Percentiles rank a stretch among this genome's conserved stretches.
Evolutionary conservation across 768 basidiomycete genomes (phyloP).

Genomic region (Amanita rubescens): DNA sequence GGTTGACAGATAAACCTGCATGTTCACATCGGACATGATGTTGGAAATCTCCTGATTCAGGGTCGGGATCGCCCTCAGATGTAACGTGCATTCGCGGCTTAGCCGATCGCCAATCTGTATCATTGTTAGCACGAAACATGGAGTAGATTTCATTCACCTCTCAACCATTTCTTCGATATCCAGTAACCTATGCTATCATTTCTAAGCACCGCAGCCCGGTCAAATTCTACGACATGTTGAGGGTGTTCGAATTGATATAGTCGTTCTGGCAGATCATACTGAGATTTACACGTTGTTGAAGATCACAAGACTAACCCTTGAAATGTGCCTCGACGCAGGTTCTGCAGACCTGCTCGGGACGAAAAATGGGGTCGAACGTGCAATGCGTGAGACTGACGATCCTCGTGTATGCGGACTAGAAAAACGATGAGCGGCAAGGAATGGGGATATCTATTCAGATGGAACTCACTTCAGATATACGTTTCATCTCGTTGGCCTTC

Average conservation of each 20-base stretch:
- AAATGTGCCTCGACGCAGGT: constrained; percentile 52
- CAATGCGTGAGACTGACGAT: constrained; percentile 39
- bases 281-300: neutral
- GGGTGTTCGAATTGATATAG: constrained; percentile 67
- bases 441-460: neutral
- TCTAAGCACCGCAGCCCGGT: constrained; percentile 37
- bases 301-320: constrained; percentile 34
- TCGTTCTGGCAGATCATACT: constrained; percentile 38
- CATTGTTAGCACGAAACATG: constrained; percentile 2
- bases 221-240: constrained; percentile 48
- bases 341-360: constrained; percentile 48
- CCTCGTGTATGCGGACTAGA: constrained; percentile 37
- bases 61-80: constrained; percentile 54
- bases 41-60: constrained; percentile 49
- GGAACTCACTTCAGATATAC: constrained; percentile 44
- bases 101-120: constrained; percentile 61
- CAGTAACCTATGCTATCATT: constrained; percentile 47
- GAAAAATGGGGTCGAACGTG: constrained; percentile 39
- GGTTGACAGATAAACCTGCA: constrained; percentile 47
- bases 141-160: constrained; percentile 37
- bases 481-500: constrained; percentile 59
- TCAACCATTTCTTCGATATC: constrained; percentile 77
- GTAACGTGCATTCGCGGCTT: constrained; percentile 73
- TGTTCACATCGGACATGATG: constrained; percentile 70
- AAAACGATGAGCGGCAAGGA: constrained; percentile 1